These are phyloP conservation scores for Spergularia marina DNA, from an alignment of 148 eudicot species.

Conservation along the genomic window DNA sequence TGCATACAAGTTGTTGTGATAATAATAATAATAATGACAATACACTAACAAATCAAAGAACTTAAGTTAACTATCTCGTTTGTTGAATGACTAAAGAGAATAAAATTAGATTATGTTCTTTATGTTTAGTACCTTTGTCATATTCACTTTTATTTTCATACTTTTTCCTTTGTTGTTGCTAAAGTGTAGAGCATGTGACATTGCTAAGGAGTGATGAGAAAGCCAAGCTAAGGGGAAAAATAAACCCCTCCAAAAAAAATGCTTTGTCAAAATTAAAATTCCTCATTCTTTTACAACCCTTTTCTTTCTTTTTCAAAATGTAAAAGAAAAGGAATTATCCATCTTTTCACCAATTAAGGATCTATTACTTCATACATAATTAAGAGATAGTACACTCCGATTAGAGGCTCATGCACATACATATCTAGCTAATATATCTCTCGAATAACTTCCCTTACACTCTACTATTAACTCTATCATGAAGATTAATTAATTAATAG, in stretches of 20 bases:
- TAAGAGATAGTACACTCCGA: too few relatives aligned
- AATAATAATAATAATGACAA: too few relatives aligned
- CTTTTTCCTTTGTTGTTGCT: slow-evolving; percentile 33
- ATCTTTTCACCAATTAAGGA: neutral
- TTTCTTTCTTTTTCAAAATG: slow-evolving; percentile 20
- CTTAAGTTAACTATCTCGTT: neutral
- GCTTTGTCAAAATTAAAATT: slow-evolving; percentile 15
- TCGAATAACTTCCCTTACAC: neutral
- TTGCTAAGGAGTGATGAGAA: slow-evolving; percentile 28
- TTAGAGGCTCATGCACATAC: too few relatives aligned
- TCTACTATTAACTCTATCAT: too few relatives aligned
- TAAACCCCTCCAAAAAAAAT: neutral
- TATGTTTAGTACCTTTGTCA: slow-evolving; percentile 36
- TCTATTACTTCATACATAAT: neutral
- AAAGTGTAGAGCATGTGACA: slow-evolving; percentile 62
- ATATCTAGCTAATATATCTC: neutral
- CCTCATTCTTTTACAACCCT: neutral
- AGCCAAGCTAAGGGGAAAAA: neutral
- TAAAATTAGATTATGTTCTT: slow-evolving; percentile 29
- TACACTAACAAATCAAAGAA: neutral
- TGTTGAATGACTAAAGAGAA: slow-evolving; percentile 19
- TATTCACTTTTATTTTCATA: slow-evolving; percentile 34
- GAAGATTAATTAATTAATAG: too few relatives aligned
- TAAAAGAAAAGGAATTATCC: slow-evolving; percentile 17
- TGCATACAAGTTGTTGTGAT: too few relatives aligned